Evolutionary conservation across 1,284 basidiomycete genomes (phyloP), one percentile per base, ranked within the genome.

Genomic region (Waitea zeae): DNA sequence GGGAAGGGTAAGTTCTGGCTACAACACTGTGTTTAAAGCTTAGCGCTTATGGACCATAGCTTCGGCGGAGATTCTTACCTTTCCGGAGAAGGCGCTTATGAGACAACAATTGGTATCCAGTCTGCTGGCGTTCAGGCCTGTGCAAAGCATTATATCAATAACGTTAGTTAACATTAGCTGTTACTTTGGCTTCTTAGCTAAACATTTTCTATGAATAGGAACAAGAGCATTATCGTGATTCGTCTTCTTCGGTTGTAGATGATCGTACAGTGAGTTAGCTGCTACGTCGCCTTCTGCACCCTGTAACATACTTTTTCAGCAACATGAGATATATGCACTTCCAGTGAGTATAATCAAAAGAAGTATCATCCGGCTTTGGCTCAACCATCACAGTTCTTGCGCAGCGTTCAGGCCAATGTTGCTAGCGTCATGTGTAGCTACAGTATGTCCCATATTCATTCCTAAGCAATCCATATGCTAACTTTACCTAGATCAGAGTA

Each of bases 341-440:
- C 66, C 67, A 6, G 66, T 69, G 44, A 37, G 57, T 37, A 3
- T 5, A 39, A 3, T n/a, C 14, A n/a, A n/a, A n/a, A n/a, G n/a
- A n/a, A n/a, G n/a, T n/a, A n/a, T n/a, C n/a, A n/a, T n/a, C n/a
- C n/a, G n/a, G n/a, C n/a, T n/a, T n/a, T n/a, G n/a, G n/a, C n/a
- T 35, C 19, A 35, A 40, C 44, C 40, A 1, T 18, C 12, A 12
- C 33, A 67, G 64, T 77, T 77, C 56, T 48, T 77, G 34, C 60
- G 67, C 28, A 67, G 66, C 20, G 66, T 79, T 3, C 64, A 71
- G 44, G 73, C 74, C 0, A 70, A 70, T 36, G 74, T 77, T 3
- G 72, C 72, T 3, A 57, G 67, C 3, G 61, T 80, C 32, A 80
- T 80, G 76, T 79, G 73, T 51, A 70, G 70, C 33, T 79, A 78